phyloP scores from a whole-genome alignment of 441 rosid species.

The Gossypium aridum region DNA sequence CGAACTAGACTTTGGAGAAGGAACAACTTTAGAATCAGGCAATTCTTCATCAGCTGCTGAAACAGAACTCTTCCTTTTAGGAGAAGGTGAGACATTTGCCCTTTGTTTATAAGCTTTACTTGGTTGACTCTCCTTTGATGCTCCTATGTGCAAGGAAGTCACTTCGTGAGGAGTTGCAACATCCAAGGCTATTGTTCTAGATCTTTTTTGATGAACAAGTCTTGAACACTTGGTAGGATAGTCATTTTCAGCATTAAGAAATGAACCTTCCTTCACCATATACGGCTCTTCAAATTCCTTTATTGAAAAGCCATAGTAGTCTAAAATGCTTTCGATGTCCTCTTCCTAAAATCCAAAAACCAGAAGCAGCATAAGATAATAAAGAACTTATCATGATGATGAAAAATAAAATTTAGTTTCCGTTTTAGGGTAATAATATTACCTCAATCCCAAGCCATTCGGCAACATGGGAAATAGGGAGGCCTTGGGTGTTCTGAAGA shows the following conservation, averaged over 20 bases:
- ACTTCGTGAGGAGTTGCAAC: slow-evolving; percentile 36
- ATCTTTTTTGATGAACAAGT: slow-evolving; percentile 79
- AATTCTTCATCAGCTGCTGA: slow-evolving; percentile 38
- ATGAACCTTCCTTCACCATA: slow-evolving; percentile 85
- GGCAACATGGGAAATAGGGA: slow-evolving; percentile 67
- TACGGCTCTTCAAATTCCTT: slow-evolving; percentile 88
- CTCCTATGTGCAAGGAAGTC: slow-evolving; percentile 26
- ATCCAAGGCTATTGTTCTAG: slow-evolving; percentile 58
- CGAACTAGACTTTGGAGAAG: slow-evolving; percentile 32
- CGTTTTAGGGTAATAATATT: slow-evolving; percentile 17
- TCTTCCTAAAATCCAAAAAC: slow-evolving; percentile 55
- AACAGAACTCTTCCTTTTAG: slow-evolving; percentile 27
- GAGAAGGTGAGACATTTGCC: slow-evolving; percentile 24
- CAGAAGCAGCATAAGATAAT: slow-evolving; percentile 26
- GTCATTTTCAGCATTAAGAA: slow-evolving; percentile 70
- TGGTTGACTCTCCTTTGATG: slow-evolving; percentile 30
- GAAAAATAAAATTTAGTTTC: neutral
- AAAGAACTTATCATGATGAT: slow-evolving; percentile 1
- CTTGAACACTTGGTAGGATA: slow-evolving; percentile 77
- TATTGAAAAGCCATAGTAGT: slow-evolving; percentile 68
- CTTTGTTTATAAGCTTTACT: slow-evolving; percentile 26
- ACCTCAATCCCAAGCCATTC: slow-evolving; percentile 97
- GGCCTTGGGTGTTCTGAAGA: slow-evolving; percentile 83
- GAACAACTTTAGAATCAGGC: slow-evolving; percentile 30
- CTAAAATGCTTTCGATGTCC: slow-evolving; percentile 60